Evolutionary conservation across 73 alveolate genomes (phyloP).

Genomic region (Uronychia setigera): DNA sequence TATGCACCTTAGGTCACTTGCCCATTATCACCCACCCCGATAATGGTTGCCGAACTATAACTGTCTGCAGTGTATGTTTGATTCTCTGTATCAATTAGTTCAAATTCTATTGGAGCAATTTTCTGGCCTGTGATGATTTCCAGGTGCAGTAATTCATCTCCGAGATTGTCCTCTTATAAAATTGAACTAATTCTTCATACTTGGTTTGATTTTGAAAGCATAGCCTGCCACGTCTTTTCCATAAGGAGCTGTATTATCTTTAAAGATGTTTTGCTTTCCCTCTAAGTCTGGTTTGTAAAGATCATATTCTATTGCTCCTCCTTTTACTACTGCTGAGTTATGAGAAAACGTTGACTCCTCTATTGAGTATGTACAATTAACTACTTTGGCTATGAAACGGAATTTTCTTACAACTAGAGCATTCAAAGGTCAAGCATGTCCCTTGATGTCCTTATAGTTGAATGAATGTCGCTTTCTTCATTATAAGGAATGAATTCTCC

Average conservation of each 20-base stretch:
- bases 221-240: neutral
- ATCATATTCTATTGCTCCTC: constrained; percentile 24
- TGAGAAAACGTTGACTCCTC: neutral
- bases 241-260: neutral
- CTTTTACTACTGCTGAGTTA: constrained; percentile 4
- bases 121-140: neutral
- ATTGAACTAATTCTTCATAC: neutral
- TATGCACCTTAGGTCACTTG: neutral
- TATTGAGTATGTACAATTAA: neutral
- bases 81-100: neutral
- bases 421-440: neutral
- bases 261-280: neutral
- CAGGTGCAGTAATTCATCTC: neutral
- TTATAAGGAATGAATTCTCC: neutral
- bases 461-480: neutral
- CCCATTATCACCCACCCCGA: neutral
- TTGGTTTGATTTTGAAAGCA: neutral
- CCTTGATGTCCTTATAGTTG: neutral
- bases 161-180: neutral
- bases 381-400: neutral
- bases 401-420: neutral
- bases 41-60: neutral
- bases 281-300: constrained; percentile 2
- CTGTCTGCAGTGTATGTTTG: neutral
- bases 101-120: neutral